These are phyloP conservation scores for Colletotrichum sp. DNA, from an alignment of 2,329 filamentous ascomycete species.

Conservation along the genomic window DNA sequence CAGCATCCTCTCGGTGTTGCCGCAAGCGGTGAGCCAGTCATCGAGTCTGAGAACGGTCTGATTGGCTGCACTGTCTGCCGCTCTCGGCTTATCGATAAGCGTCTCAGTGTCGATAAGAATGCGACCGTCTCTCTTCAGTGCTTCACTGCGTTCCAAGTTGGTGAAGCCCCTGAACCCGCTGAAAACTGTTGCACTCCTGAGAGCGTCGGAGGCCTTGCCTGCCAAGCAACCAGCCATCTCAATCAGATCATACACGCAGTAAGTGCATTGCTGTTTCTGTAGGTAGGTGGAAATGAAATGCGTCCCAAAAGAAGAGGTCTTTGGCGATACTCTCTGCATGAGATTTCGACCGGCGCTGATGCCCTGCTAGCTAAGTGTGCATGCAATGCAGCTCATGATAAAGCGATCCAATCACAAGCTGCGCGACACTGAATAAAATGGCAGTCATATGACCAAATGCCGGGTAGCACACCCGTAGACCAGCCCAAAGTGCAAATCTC, in stretches of 20 bases:
- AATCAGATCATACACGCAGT: background rate
- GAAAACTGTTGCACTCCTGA: background rate
- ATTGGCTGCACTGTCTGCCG: background rate
- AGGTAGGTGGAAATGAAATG: rapidly evolving
- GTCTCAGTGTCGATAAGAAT: background rate
- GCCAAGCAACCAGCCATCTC: background rate
- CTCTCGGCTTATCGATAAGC: background rate
- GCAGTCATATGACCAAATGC: background rate
- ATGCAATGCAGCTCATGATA: background rate
- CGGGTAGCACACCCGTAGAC: background rate
- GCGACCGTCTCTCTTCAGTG: background rate
- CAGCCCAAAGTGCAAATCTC: background rate
- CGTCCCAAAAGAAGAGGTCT: background rate
- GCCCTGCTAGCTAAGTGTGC: background rate
- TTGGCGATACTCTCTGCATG: background rate
- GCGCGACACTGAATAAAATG: background rate
- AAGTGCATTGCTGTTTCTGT: background rate
- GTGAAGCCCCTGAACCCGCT: background rate
- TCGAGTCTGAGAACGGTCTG: background rate
- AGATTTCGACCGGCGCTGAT: background rate
- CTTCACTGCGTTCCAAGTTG: background rate
- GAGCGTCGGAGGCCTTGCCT: background rate
- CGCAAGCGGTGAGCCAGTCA: background rate
- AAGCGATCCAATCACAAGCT: background rate
- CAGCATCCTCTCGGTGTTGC: background rate